Conservation (phyloP, 2,329 filamentous ascomycete species). For the Didymella pomorum region DNA sequence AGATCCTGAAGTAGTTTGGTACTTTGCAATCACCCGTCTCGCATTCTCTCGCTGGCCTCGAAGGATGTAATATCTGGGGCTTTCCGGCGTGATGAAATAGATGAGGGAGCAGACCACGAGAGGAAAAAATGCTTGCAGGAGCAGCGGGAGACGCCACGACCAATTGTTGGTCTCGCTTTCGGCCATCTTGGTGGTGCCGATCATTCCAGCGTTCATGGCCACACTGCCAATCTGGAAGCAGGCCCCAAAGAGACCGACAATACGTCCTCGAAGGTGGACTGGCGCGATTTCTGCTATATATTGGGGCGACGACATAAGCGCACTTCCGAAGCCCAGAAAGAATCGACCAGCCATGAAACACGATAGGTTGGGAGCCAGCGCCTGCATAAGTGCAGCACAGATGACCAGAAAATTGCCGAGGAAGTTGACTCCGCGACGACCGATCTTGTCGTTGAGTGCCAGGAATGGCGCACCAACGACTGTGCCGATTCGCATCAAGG, state of each 20-base stretch:
- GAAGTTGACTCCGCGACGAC: constrained; percentile 58
- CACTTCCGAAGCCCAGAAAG: constrained; percentile 50
- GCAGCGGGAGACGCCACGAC: constrained; percentile 39
- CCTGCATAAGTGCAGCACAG: constrained; percentile 54
- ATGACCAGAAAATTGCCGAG: constrained; percentile 57
- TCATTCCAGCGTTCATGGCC: constrained; percentile 55
- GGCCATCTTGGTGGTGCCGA: constrained; percentile 51
- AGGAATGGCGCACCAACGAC: constrained; percentile 58
- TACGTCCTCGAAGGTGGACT: constrained; percentile 50
- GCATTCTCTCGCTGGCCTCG: constrained; percentile 28
- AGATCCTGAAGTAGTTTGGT: constrained; percentile 54
- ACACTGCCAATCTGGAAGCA: constrained; percentile 58
- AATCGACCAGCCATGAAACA: constrained; percentile 53
- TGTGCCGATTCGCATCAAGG: constrained; percentile 58
- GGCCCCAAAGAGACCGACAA: constrained; percentile 59
- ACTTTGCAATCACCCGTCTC: constrained; percentile 40
- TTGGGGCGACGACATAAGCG: constrained; percentile 51
- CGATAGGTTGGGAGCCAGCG: constrained; percentile 31
- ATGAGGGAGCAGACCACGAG: constrained; percentile 49
- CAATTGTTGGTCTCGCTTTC: constrained; percentile 25
- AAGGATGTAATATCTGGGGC: constrained; percentile 53
- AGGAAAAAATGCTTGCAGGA: constrained; percentile 61
- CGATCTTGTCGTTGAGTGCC: constrained; percentile 56
- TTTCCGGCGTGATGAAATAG: constrained; percentile 43
- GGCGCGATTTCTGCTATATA: constrained; percentile 51